Conservation (phyloP, 2,329 filamentous ascomycete species). For the Colletotrichum sp. region DNA sequence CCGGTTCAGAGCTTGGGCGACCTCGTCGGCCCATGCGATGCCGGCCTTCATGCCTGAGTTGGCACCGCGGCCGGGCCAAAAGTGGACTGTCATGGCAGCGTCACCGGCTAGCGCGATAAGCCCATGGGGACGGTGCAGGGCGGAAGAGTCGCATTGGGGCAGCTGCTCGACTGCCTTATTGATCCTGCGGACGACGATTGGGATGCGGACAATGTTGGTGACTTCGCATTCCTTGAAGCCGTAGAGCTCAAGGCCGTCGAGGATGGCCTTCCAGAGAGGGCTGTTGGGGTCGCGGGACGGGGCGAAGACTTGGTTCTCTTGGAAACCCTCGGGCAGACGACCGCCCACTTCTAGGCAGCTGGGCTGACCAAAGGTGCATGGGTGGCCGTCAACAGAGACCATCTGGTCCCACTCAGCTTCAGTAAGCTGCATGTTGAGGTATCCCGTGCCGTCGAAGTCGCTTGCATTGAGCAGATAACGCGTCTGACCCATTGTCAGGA, state of each 20-base stretch:
- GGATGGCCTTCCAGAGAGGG: neutral
- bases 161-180: neutral
- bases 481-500: constrained; percentile 39
- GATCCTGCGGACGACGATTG: neutral
- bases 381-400: constrained; percentile 30
- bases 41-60: neutral
- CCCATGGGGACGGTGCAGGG: neutral
- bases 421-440: constrained; percentile 32
- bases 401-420: constrained; percentile 35
- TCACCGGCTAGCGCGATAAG: neutral
- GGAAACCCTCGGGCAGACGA: neutral
- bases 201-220: neutral
- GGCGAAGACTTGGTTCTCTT: neutral
- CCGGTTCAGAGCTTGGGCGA: neutral
- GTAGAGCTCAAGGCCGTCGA: neutral
- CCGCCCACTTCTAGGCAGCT: constrained; percentile 26
- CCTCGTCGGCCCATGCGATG: neutral
- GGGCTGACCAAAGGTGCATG: constrained; percentile 36
- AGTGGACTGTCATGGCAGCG: neutral
- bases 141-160: neutral
- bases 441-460: constrained; percentile 35
- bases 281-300: neutral
- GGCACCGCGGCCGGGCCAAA: neutral
- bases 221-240: neutral
- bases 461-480: constrained; percentile 40